Evolutionary conservation across 2,329 filamentous ascomycete species (phyloP).

Genomic region (Samsoniella hepiali): DNA sequence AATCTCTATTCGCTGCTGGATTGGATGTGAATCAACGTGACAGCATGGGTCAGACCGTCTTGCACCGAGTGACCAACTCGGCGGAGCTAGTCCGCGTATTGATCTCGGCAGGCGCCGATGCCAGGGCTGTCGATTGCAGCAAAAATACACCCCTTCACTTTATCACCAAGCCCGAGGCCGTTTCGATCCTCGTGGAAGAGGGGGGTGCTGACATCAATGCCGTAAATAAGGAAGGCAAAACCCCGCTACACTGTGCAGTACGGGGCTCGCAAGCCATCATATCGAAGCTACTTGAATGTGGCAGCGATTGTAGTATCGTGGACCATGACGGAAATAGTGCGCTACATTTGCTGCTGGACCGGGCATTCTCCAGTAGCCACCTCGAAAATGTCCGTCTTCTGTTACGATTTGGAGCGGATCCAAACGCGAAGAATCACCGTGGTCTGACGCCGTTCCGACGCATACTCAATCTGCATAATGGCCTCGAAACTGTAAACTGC

Average conservation of each 20-base stretch:
- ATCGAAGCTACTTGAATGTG: neutral
- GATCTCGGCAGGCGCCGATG: neutral
- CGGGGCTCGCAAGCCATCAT: neutral
- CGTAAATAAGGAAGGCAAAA: neutral
- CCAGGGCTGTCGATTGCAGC: neutral
- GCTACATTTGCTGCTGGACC: neutral
- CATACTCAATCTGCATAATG: neutral
- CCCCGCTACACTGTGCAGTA: neutral
- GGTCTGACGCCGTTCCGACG: constrained; percentile 1
- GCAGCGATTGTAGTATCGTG: neutral
- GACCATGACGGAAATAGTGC: neutral
- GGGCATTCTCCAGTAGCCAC: no score
- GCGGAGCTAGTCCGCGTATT: neutral
- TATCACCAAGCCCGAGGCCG: neutral
- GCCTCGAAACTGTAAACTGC: neutral
- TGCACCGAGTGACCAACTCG: neutral
- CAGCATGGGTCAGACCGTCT: neutral
- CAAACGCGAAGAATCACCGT: constrained; percentile 4
- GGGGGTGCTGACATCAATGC: neutral
- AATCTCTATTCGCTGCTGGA: neutral
- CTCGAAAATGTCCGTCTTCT: neutral
- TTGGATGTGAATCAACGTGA: constrained; percentile 7
- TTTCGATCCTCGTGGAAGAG: neutral
- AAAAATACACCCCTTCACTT: constrained; percentile 2
- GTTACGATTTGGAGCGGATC: constrained; percentile 2